Conservation (phyloP, 2,329 filamentous ascomycete genomes). For the Gremmenia infestans region DNA sequence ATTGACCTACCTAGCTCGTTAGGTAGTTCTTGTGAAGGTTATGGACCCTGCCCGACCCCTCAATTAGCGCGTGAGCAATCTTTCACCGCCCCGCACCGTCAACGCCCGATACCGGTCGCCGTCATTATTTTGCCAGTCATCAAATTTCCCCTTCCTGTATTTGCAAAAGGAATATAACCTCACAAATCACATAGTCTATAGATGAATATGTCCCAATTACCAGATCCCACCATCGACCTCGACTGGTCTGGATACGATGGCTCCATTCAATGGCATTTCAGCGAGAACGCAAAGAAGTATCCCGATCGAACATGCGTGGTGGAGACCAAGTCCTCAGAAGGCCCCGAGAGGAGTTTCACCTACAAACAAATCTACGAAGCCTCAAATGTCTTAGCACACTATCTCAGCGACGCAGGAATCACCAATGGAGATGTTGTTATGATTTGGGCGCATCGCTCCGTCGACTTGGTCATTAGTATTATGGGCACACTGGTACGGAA, state of each 20-base stretch:
- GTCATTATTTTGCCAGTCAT: background rate
- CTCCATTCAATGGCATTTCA: constrained; percentile 56
- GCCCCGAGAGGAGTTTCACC: constrained; percentile 64
- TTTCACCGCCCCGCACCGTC: background rate
- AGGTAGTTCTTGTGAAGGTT: too few relatives aligned
- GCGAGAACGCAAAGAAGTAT: constrained; percentile 54
- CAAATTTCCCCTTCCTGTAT: background rate
- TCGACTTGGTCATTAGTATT: constrained; percentile 70
- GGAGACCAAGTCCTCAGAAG: constrained; percentile 50
- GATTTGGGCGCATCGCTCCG: constrained; percentile 80
- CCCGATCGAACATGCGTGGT: constrained; percentile 63
- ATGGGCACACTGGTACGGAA: constrained; percentile 63
- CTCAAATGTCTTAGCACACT: constrained; percentile 73
- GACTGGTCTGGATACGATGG: constrained; percentile 55
- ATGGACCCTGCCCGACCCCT: too few relatives aligned
- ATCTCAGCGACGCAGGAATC: constrained; percentile 69
- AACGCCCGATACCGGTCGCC: too few relatives aligned
- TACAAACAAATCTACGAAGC: constrained; percentile 85
- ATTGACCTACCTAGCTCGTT: too few relatives aligned
- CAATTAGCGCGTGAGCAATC: background rate
- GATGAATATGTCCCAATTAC: constrained; percentile 21
- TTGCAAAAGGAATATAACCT: background rate
- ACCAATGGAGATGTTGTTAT: constrained; percentile 84
- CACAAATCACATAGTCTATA: background rate
- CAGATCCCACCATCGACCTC: constrained; percentile 53